A percentile compares a stretch with the other conserved stretches of the same genome.
These are phyloP conservation scores for Candida broadrunensis DNA, from an alignment of 805 yeast genomes.

Conservation along the genomic window DNA sequence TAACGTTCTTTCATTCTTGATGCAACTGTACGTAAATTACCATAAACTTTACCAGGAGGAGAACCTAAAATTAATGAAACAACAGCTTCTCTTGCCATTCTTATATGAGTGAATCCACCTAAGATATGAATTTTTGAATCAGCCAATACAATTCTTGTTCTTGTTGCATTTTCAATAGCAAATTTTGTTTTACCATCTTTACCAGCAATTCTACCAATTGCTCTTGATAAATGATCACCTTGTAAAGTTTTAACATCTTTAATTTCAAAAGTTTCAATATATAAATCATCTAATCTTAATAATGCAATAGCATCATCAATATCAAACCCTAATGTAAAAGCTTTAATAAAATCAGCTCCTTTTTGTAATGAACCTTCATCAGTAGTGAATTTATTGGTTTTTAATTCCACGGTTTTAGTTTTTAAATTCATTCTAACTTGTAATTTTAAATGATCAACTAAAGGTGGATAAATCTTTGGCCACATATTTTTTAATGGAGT, in stretches of 20 bases:
- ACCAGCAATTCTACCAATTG: slow-evolving; percentile 99
- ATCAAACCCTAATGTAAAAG: slow-evolving; percentile 95
- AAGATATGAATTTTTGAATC: slow-evolving; percentile 94
- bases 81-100: slow-evolving; percentile 98
- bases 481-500: slow-evolving; percentile 86
- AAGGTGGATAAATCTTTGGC: slow-evolving; percentile 93
- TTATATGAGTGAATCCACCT: slow-evolving; percentile 95
- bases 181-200: slow-evolving; percentile 98
- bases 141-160: slow-evolving; percentile 96
- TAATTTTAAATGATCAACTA: slow-evolving; percentile 89
- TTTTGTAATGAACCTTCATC: slow-evolving; percentile 95
- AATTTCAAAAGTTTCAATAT: slow-evolving; percentile 94
- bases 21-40: slow-evolving; percentile 94
- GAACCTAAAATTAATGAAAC: slow-evolving; percentile 93
- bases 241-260: slow-evolving; percentile 94
- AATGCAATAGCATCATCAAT: slow-evolving; percentile 95
- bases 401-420: slow-evolving; percentile 83
- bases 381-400: slow-evolving; percentile 77
- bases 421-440: slow-evolving; percentile 95
- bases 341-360: slow-evolving; percentile 95
- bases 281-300: slow-evolving; percentile 89
- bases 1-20: slow-evolving; percentile 96
- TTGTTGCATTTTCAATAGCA: slow-evolving; percentile 97
- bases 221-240: slow-evolving; percentile 97
- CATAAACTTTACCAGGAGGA: slow-evolving; percentile 98